Base-by-base conservation (phyloP, 176 grass and related monocot genomes). In the Puccinellia tenuiflora region DNA sequence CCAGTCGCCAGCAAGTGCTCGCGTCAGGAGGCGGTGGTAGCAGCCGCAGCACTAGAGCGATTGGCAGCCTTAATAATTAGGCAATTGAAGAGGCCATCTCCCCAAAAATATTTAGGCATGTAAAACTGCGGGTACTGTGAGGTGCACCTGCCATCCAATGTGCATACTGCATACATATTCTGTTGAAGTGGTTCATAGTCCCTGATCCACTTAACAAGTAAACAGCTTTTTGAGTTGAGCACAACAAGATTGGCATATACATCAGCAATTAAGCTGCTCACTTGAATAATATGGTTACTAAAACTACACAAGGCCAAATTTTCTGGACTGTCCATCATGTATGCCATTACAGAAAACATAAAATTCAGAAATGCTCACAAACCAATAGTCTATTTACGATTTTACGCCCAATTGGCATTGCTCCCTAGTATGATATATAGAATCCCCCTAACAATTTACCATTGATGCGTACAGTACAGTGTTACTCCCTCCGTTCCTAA, bases 151-250 rank as follows among this genome's bases (percentile, higher is more conserved):
- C 21, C 37, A 76, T 76, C 21, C 0, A 68, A 28, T n/a, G 57
- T 46, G 37, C 15, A 61, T 60, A 40, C 8, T 40, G 31, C 33
- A 54, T 47, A 67, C 21, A 21, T 25, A 67, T 65, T 62, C 35
- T 16, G 4, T 5, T 79, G 5, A 26, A 38, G 47, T 40, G 7
- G 3, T 35, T 79, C 55, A 54, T 43, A 35, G 79, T 16, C 28
- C 21, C 33, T 18, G 7, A 84, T 30, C 37, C 70, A 88, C 33
- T 80, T 70, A 78, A 42, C 14, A 79, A 29, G 3, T 62, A 62
- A n/a, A 18, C 34, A 11, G 46, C 5, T 35, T 1, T n/a, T 45
- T n/a, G 39, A 68, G 63, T 77, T 87, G 22, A 60, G 12, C n/a
- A 60, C 0, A 29, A n/a, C 21, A 25, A 13, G 50, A 20, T 70